These are phyloP conservation scores for Beauveria varroae DNA, from an alignment of 2,329 filamentous ascomycete genomes.

Conservation along the genomic window DNA sequence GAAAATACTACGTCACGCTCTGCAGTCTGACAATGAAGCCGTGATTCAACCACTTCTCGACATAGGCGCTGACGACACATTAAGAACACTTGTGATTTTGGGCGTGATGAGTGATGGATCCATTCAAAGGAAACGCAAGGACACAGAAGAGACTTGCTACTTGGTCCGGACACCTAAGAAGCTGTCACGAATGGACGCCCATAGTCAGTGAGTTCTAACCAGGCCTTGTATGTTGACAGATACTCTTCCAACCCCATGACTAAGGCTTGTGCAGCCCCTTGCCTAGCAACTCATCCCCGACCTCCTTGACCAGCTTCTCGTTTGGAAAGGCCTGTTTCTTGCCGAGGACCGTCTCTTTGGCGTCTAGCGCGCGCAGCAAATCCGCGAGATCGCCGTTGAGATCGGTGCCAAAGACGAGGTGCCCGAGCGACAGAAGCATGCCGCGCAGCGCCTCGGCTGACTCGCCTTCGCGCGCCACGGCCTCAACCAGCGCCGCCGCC, in stretches of 20 bases:
- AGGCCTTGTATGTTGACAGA: no score
- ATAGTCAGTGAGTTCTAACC: no score
- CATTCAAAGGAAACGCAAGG: no score
- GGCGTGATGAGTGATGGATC: no score
- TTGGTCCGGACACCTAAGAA: no score
- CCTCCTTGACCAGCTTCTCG: slow-evolving; percentile 49
- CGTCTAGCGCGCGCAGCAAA: slow-evolving; percentile 71
- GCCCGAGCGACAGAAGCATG: slow-evolving; percentile 67
- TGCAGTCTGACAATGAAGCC: no score
- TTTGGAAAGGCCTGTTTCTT: slow-evolving; percentile 51
- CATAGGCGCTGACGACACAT: no score
- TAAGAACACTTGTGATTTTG: no score
- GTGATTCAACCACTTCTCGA: no score
- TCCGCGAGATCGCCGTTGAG: slow-evolving; percentile 70
- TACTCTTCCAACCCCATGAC: not conserved
- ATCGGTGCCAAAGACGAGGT: slow-evolving; percentile 64
- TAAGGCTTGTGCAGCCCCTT: slow-evolving; percentile 38
- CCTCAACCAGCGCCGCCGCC: slow-evolving; percentile 72
- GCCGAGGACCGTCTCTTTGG: slow-evolving; percentile 51
- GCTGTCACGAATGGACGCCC: no score
- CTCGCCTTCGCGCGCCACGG: slow-evolving; percentile 49
- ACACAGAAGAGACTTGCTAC: no score
- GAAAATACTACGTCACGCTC: no score
- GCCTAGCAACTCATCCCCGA: slow-evolving; percentile 44
- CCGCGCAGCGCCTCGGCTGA: slow-evolving; percentile 70